A percentile compares a stretch with the other conserved stretches of the same genome.
These are phyloP conservation scores for Russula sp. DNA, from an alignment of 768 basidiomycete species.

Conservation along the genomic window DNA sequence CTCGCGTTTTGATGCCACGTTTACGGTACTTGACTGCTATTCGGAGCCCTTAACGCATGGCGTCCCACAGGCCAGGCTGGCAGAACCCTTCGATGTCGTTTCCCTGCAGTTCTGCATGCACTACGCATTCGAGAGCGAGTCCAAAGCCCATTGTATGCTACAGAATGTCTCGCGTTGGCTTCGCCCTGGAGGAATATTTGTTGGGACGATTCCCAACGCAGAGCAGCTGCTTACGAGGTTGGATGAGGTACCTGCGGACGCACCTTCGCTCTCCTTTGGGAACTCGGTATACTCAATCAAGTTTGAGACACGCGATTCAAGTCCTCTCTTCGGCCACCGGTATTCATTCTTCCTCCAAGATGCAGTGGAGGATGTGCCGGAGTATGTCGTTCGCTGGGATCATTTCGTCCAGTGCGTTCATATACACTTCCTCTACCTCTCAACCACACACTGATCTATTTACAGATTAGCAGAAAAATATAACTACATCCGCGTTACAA, in stretches of 20 bases:
- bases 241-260: conserved; percentile 62
- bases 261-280: conserved; percentile 75
- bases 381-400: conserved; percentile 96
- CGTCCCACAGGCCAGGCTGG: conserved; percentile 60
- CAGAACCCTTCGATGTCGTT: conserved; percentile 84
- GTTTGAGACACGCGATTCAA: conserved; percentile 68
- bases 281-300: conserved; percentile 88
- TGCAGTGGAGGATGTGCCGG: conserved; percentile 95
- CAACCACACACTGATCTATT: background rate
- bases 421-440: conserved; percentile 11
- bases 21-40: conserved; percentile 89
- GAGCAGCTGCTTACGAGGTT: conserved; percentile 73
- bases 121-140: conserved; percentile 92
- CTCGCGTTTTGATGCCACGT: conserved; percentile 70
- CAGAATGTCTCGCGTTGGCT: conserved; percentile 82
- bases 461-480: conserved; percentile 81
- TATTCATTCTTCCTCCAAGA: conserved; percentile 94
- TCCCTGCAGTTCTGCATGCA: conserved; percentile 99
- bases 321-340: conserved; percentile 78
- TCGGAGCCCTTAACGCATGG: conserved; percentile 63
- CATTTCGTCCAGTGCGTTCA: conserved; percentile 74
- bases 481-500: conserved; percentile 71
- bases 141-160: conserved; percentile 89
- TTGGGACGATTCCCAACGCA: conserved; percentile 96
- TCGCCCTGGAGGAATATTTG: conserved; percentile 81